phyloP scores from a whole-genome alignment of 257 asterid species.

The Leptodermis oblonga region DNA sequence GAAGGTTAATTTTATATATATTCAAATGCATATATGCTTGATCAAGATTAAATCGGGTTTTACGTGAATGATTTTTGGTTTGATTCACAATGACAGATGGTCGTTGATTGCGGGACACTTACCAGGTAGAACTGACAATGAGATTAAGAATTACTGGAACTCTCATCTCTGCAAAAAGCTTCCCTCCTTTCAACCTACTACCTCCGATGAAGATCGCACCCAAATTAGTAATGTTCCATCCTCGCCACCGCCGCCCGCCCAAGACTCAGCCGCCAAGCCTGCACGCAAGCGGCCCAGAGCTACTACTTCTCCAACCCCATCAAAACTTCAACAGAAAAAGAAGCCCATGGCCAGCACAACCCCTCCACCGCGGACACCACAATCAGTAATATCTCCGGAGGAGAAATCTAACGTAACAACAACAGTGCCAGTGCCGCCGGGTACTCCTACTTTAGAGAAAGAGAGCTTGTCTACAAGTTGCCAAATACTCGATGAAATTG shows the following conservation, averaged over 20 bases:
- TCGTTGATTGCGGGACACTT: conserved; percentile 68
- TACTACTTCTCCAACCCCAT: not conserved
- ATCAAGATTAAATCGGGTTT: too few species aligned
- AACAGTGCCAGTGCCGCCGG: conserved; percentile 28
- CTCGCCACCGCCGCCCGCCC: not conserved
- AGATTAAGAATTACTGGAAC: conserved; percentile 86
- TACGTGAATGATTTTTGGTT: too few species aligned
- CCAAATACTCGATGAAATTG: conserved; percentile 9
- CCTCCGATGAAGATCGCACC: conserved; percentile 21
- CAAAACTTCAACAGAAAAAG: conserved; percentile 19
- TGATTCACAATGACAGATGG: conserved; percentile 76
- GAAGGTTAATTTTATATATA: too few species aligned
- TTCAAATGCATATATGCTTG: too few species aligned
- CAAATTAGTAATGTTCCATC: conserved; percentile 14
- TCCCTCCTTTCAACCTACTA: conserved; percentile 28
- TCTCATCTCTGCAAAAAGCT: conserved; percentile 71
- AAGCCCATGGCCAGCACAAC: not conserved
- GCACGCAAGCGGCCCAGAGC: conserved; percentile 14
- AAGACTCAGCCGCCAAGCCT: conserved; percentile 17
- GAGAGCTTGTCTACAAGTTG: conserved; percentile 27
- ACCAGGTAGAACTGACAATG: conserved; percentile 98
- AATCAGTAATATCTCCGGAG: not conserved
- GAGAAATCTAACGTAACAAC: not conserved
- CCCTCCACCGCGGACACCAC: not conserved
- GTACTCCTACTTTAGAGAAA: conserved; percentile 39